Conservation (phyloP, 2,329 filamentous ascomycete species). For the Pseudogymnoascus sp. region DNA sequence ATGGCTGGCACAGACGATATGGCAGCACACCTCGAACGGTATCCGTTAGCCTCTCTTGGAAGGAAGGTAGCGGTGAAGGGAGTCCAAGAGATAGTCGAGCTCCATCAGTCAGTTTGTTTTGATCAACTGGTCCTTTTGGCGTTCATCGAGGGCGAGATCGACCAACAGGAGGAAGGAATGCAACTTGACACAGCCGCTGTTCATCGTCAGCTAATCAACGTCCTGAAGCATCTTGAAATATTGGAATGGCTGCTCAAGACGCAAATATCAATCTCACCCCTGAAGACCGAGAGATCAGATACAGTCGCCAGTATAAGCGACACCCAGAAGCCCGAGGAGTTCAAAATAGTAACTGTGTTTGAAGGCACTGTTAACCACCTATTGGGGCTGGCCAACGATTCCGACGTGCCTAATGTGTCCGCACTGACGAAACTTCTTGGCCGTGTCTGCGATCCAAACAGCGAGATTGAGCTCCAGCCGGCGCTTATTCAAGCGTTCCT, state of each 20-base stretch:
- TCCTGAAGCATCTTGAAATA: slow-evolving; percentile 68
- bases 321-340: slow-evolving; percentile 39
- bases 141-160: slow-evolving; percentile 78
- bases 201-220: slow-evolving; percentile 61
- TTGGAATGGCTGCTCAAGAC: slow-evolving; percentile 60
- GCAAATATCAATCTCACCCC: slow-evolving; percentile 45
- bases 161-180: slow-evolving; percentile 61
- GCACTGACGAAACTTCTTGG: slow-evolving; percentile 61
- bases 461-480: slow-evolving; percentile 57
- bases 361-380: slow-evolving; percentile 57
- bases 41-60: slow-evolving; percentile 66
- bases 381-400: slow-evolving; percentile 49
- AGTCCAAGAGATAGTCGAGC: slow-evolving; percentile 68
- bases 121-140: slow-evolving; percentile 76
- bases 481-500: slow-evolving; percentile 56
- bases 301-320: slow-evolving; percentile 22
- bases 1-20: slow-evolving; percentile 36
- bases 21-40: slow-evolving; percentile 18
- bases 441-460: slow-evolving; percentile 57
- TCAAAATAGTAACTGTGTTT: slow-evolving; percentile 48
- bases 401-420: slow-evolving; percentile 46
- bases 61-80: slow-evolving; percentile 67
- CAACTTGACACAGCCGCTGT: slow-evolving; percentile 64
- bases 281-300: slow-evolving; percentile 34
- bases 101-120: slow-evolving; percentile 68